Conservation (phyloP, 352 stramenopile genomes). For the Phytophthora foliorum region DNA sequence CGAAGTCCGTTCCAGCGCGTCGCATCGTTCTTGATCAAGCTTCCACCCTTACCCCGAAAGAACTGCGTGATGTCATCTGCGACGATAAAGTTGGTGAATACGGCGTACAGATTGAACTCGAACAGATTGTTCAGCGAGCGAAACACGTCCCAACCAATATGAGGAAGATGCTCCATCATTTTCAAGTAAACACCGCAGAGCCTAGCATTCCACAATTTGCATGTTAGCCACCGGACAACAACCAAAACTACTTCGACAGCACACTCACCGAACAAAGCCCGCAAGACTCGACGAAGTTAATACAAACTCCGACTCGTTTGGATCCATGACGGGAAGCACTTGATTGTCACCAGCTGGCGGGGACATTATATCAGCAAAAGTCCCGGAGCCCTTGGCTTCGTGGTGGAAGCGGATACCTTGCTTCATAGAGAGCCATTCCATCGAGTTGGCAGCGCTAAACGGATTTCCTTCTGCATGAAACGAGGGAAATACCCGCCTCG, state of each 20-base stretch:
- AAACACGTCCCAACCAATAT: constrained; percentile 78
- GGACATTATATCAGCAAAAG: constrained; percentile 16
- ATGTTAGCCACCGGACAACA: constrained; percentile 1
- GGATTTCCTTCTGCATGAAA: constrained; percentile 72
- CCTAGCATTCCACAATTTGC: constrained; percentile 34
- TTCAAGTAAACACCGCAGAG: constrained; percentile 89
- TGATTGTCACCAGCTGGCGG: constrained; percentile 25
- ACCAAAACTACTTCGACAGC: not conserved
- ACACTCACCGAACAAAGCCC: constrained; percentile 72
- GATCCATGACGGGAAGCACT: constrained; percentile 36
- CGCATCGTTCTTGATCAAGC: constrained; percentile 31
- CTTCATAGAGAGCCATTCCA: constrained; percentile 67
- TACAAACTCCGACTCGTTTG: constrained; percentile 68
- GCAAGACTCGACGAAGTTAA: constrained; percentile 78
- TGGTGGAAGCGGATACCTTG: constrained; percentile 66
- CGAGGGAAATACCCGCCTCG: constrained; percentile 70
- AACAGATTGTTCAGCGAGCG: constrained; percentile 79
- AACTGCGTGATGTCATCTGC: constrained; percentile 57
- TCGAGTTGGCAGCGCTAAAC: constrained; percentile 62
- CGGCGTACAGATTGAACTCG: constrained; percentile 83
- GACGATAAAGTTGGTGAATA: constrained; percentile 75
- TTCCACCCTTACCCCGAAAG: constrained; percentile 48
- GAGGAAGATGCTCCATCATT: constrained; percentile 87
- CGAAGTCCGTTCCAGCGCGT: constrained; percentile 55
- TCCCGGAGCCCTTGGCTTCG: constrained; percentile 22